Conservation (phyloP, 1,284 basidiomycete genomes). For the Xerocomus subilludens region DNA sequence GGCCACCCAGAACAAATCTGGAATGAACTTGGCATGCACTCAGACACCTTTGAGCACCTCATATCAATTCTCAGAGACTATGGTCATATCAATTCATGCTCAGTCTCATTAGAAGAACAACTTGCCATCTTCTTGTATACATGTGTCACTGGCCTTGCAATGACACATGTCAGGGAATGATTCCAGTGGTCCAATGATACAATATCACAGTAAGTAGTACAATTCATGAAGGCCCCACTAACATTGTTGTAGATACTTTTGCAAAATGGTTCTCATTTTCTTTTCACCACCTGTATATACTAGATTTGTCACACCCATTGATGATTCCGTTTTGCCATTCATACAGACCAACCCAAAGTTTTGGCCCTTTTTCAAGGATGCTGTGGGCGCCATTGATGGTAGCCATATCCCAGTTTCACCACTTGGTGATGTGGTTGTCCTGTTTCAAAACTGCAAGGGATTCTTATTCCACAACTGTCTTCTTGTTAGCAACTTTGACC, state of each 20-base stretch:
- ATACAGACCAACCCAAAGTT: too few species aligned
- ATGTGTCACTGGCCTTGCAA: constrained; percentile 28
- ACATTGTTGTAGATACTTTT: neutral
- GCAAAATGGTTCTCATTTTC: neutral
- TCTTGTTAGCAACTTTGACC: too few species aligned
- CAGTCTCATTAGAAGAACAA: constrained; percentile 28
- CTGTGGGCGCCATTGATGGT: too few species aligned
- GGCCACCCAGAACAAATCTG: too few species aligned
- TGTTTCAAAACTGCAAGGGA: too few species aligned
- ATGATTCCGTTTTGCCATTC: too few species aligned
- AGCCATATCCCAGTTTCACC: too few species aligned
- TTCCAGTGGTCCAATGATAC: constrained; percentile 29
- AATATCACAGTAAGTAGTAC: constrained; percentile 23
- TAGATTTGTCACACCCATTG: neutral
- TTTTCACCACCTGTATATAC: constrained; percentile 2
- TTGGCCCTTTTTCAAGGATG: too few species aligned
- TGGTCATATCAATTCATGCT: neutral
- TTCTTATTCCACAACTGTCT: too few species aligned
- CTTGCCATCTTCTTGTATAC: constrained; percentile 42
- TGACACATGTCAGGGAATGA: constrained; percentile 30
- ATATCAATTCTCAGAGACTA: neutral
- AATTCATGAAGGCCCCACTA: too few species aligned
- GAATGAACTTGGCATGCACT: too few species aligned
- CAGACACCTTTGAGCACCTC: neutral
- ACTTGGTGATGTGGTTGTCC: too few species aligned